Evolutionary conservation across 306 rosid genomes (phyloP).

Genomic region (Leucaena leucocephala): DNA sequence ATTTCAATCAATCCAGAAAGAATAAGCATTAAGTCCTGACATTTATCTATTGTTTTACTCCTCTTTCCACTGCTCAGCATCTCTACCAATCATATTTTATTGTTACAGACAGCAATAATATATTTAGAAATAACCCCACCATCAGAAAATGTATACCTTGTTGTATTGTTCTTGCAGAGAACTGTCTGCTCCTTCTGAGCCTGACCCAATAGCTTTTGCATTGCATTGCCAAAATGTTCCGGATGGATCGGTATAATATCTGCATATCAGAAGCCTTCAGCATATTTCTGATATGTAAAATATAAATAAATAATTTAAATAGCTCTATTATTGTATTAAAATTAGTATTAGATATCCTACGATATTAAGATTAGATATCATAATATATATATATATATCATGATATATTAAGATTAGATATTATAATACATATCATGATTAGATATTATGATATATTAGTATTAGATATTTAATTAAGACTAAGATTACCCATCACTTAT

Average conservation of each 20-base stretch:
- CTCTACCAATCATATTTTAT: slow-evolving; percentile 13
- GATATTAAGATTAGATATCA: no score
- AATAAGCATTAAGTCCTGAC: not conserved
- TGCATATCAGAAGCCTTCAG: slow-evolving; percentile 46
- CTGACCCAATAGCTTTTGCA: slow-evolving; percentile 98
- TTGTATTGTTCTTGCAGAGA: slow-evolving; percentile 97
- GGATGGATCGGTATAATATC: slow-evolving; percentile 97
- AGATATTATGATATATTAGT: no score
- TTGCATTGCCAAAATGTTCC: slow-evolving; percentile 99
- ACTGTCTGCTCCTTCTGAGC: slow-evolving; percentile 98
- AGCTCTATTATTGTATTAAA: no score
- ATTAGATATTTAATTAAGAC: no score
- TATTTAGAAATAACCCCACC: not conserved
- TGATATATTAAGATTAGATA: no score
- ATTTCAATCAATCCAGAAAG: not conserved
- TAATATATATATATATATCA: no score
- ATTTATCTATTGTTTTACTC: not conserved
- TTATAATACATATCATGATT: no score
- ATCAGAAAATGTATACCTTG: slow-evolving; percentile 60
- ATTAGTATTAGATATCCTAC: no score
- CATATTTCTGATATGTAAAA: no score
- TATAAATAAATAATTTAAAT: no score
- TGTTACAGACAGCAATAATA: slow-evolving; percentile 5
- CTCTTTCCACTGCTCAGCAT: not conserved
- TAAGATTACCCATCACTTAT: no score